phyloP scores from a whole-genome alignment of 2,329 filamentous ascomycete species.

The Nemania abortiva region DNA sequence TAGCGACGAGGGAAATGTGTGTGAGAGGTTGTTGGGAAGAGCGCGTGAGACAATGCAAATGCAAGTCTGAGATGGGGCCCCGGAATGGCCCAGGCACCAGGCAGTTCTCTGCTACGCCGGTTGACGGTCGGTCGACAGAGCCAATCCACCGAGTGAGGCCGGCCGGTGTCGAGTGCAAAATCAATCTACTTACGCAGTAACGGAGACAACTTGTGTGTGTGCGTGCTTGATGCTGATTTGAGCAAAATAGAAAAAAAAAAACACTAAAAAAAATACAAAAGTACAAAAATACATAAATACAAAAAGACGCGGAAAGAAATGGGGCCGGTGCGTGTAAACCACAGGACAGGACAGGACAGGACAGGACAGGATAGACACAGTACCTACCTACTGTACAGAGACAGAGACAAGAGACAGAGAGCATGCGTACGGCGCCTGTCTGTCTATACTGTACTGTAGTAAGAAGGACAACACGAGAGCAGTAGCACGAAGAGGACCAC shows the following conservation, averaged over 20 bases:
- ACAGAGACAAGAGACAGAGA: not conserved
- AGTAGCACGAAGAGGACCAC: constrained; percentile 5
- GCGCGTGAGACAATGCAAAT: constrained; percentile 34
- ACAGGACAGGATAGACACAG: constrained; percentile 9
- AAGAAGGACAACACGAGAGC: constrained; percentile 18
- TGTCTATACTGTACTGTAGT: not conserved
- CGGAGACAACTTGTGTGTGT: constrained; percentile 9
- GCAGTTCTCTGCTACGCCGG: constrained; percentile 17
- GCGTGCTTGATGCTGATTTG: not conserved
- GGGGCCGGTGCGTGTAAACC: constrained; percentile 20
- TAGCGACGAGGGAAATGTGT: constrained; percentile 21
- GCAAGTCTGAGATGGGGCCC: constrained; percentile 30
- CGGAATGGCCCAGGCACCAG: not conserved
- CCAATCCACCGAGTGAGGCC: constrained; percentile 25
- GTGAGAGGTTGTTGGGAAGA: constrained; percentile 25
- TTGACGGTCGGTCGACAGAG: constrained; percentile 9
- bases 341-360: not conserved
- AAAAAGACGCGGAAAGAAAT: constrained; percentile 35
- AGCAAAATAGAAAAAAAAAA: constrained; percentile 18
- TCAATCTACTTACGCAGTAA: not conserved
- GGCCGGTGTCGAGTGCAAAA: constrained; percentile 7
- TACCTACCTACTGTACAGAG: constrained; percentile 25
- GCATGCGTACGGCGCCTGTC: constrained; percentile 6
- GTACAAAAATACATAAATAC: constrained; percentile 23
- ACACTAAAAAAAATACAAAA: constrained; percentile 24